Percentiles rank a stretch among this genome's conserved stretches.
Conservation (phyloP, 2,329 filamentous ascomycete genomes). For the Coniochaeta sp. region DNA sequence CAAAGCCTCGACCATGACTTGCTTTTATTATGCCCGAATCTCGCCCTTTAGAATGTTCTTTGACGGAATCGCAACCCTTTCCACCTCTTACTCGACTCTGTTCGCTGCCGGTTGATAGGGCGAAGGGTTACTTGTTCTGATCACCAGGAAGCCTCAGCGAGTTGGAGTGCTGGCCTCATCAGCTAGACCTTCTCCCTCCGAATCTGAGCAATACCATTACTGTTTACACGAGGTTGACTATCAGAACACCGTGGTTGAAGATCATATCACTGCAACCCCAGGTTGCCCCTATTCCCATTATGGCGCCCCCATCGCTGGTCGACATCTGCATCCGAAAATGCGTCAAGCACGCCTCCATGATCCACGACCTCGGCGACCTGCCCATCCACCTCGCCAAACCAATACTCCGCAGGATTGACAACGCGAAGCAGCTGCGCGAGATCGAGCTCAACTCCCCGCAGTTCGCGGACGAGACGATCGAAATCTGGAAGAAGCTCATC, state of each 20-base stretch:
- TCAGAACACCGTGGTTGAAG: background rate
- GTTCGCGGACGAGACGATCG: conserved; percentile 58
- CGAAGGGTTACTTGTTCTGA: background rate
- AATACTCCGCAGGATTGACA: conserved; percentile 65
- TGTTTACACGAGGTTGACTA: background rate
- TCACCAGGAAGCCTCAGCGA: background rate
- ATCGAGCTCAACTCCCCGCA: conserved; percentile 75
- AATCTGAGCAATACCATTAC: background rate
- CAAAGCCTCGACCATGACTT: background rate
- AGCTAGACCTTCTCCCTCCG: background rate
- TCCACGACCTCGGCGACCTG: conserved; percentile 66
- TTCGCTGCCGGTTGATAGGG: background rate
- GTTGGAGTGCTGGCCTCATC: background rate
- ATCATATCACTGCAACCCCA: background rate
- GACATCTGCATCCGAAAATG: conserved; percentile 43
- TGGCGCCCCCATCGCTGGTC: conserved; percentile 32
- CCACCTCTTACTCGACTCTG: background rate
- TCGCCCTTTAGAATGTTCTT: background rate
- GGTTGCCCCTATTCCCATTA: background rate
- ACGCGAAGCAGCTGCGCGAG: conserved; percentile 63
- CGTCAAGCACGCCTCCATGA: conserved; percentile 44
- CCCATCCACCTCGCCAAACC: conserved; percentile 58
- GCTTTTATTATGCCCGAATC: background rate
- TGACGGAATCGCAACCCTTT: background rate
- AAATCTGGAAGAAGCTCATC: conserved; percentile 77